phyloP scores from a whole-genome alignment of 2,329 filamentous ascomycete species.

The Escovopsis sp. region DNA sequence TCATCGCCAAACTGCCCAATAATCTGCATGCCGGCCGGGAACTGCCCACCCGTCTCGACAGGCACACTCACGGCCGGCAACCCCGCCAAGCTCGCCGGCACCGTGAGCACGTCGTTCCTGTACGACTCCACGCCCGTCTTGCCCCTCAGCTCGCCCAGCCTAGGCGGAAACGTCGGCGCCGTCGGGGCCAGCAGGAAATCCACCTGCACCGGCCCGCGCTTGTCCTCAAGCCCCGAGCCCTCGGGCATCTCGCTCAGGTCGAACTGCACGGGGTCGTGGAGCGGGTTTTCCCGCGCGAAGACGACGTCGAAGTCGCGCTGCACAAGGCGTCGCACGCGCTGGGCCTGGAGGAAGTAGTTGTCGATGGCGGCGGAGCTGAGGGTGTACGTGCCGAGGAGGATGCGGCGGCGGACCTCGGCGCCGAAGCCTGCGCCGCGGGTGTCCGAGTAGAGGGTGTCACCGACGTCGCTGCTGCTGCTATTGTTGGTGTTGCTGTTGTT shows the following conservation, averaged over 20 bases:
- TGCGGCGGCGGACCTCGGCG: slow-evolving; percentile 69
- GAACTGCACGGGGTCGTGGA: slow-evolving; percentile 39
- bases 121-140: slow-evolving; percentile 58
- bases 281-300: slow-evolving; percentile 55
- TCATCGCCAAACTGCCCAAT: slow-evolving; percentile 76
- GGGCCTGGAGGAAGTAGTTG: slow-evolving; percentile 93
- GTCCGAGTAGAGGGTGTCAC: slow-evolving; percentile 56
- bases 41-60: slow-evolving; percentile 13
- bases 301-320: slow-evolving; percentile 73
- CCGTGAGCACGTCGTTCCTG: slow-evolving; percentile 89
- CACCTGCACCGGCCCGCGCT: slow-evolving; percentile 47
- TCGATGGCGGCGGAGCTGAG: slow-evolving; percentile 82
- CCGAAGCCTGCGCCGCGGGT: slow-evolving; percentile 67
- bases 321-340: slow-evolving; percentile 71
- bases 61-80: slow-evolving; percentile 81
- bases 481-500: too few relatives aligned
- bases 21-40: slow-evolving; percentile 49
- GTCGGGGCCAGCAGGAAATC: slow-evolving; percentile 84
- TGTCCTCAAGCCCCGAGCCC: slow-evolving; percentile 33
- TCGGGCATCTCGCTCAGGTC: slow-evolving; percentile 46
- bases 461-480: slow-evolving; percentile 36
- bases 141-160: slow-evolving; percentile 38
- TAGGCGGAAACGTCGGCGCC: slow-evolving; percentile 60
- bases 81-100: slow-evolving; percentile 84
- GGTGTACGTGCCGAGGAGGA: slow-evolving; percentile 79